A percentile compares a stretch with the other conserved stretches of the same genome.
phyloP scores from a whole-genome alignment of 495 filamentous ascomycete genomes.

The Neurospora sp. region DNA sequence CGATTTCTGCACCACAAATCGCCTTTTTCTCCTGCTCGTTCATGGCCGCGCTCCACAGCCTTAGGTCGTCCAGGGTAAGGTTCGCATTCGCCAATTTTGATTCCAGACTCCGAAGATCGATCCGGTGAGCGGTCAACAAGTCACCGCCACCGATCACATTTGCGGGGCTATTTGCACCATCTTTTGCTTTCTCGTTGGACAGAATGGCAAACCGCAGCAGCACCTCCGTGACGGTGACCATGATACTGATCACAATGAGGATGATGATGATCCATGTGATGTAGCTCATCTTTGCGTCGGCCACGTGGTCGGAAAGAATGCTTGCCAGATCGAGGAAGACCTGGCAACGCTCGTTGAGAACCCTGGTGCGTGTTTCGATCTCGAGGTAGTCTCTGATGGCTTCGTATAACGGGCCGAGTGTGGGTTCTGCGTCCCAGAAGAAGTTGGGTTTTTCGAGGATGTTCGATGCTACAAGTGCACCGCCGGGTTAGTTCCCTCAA shows the following conservation, averaged over 20 bases:
- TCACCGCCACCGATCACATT: slow-evolving; percentile 5
- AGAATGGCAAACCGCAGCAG: slow-evolving; percentile 78
- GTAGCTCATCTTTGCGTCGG: slow-evolving; percentile 83
- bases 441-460: slow-evolving; percentile 97
- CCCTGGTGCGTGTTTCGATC: slow-evolving; percentile 87
- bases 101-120: slow-evolving; percentile 14
- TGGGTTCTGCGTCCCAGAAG: slow-evolving; percentile 97
- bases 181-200: slow-evolving; percentile 29
- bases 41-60: slow-evolving; percentile 25
- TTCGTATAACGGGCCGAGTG: slow-evolving; percentile 84
- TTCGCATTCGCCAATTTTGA: slow-evolving; percentile 16
- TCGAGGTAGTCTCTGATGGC: slow-evolving; percentile 97
- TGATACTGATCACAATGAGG: slow-evolving; percentile 80
- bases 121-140: not conserved
- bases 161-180: slow-evolving; percentile 1
- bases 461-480: slow-evolving; percentile 60
- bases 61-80: slow-evolving; percentile 31
- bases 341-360: slow-evolving; percentile 90
- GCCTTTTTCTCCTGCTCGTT: slow-evolving; percentile 30
- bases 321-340: slow-evolving; percentile 96
- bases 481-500: not conserved
- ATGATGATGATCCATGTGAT: slow-evolving; percentile 99
- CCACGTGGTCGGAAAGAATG: slow-evolving; percentile 85
- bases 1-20: slow-evolving; percentile 35
- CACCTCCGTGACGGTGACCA: slow-evolving; percentile 85